A percentile compares a stretch with the other conserved stretches of the same genome.
Evolutionary conservation across 2,329 filamentous ascomycete species (phyloP).

Genomic region (Fusarium praegraminearum): DNA sequence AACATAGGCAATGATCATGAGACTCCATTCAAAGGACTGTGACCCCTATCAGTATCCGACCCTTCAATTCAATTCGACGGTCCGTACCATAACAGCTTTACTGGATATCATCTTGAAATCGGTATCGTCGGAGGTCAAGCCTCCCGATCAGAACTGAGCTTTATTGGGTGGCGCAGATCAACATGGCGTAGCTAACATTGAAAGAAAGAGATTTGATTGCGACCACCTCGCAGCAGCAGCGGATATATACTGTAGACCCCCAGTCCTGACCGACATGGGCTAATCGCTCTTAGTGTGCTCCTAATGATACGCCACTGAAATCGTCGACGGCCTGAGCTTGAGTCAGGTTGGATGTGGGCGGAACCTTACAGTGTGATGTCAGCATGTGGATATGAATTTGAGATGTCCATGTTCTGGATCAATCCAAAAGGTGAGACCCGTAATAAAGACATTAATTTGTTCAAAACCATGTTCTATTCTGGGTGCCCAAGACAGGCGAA

Average conservation of each 20-base stretch:
- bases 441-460: background rate
- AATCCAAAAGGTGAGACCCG: background rate
- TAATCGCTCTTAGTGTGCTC: background rate
- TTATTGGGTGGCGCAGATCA: background rate
- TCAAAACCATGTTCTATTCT: background rate
- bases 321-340: background rate
- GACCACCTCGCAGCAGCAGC: background rate
- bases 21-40: slow-evolving; percentile 20
- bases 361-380: too few relatives aligned
- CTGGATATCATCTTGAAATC: slow-evolving; percentile 10
- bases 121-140: background rate
- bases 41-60: background rate
- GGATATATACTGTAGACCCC: background rate
- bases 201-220: background rate
- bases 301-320: background rate
- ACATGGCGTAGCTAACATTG: background rate
- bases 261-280: background rate
- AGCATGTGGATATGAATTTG: background rate
- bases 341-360: background rate
- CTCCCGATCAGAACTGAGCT: background rate
- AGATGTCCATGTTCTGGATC: background rate
- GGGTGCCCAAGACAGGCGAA: background rate
- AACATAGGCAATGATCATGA: slow-evolving; percentile 8
- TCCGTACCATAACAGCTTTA: slow-evolving; percentile 5
- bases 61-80: too few relatives aligned